Evolutionary conservation across 257 asterid species (phyloP), one percentile per base, ranked within the genome.

Genomic region (Petunia secreta): DNA sequence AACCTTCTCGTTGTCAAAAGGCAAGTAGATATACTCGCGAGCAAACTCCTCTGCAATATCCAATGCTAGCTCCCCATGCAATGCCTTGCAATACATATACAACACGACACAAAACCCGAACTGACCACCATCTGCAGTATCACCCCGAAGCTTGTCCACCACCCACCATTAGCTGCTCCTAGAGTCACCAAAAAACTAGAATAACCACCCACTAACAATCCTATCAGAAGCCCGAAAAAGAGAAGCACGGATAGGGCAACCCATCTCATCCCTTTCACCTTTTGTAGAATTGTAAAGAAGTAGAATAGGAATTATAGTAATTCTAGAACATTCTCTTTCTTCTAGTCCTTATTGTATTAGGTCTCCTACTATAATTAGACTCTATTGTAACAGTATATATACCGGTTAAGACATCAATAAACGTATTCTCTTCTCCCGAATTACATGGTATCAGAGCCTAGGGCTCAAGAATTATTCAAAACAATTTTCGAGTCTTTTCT

Each of bases 31-130:
- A 81, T 94, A 96, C 84, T 91, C 96, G 7, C 84, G 83, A 0
- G 93, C 87, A 75, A 94, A 96, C 89, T 94, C 99, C 83, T 91
- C 95, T 0, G 94, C 97, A 48, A 94, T 94, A 86, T 96, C 97
- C 25, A 89, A 78, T 0, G 97, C 97, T 83, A 94, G 77, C 87
- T 96, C 99, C 34, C 98, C 98, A 8, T 81, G 91, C 82, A 87
- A 50, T 1, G 96, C 98, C 84, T 87, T 90, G 87, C 97, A 91
- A 67, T 90, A 86, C 85, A 89, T 81, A 46, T 88, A 89, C 77
- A 93, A 67, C 16, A 91, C 89, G 1, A 89, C 85, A 6, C 53
- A 1, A 89, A 48, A 9, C 83, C 84, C 44, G 89, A 93, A 37
- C 81, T 85, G 36, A 80, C 82, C 16, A 87, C 87, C 65, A 87